A percentile compares a stretch with the other conserved stretches of the same genome.
phyloP scores from a whole-genome alignment of 1,139 yeast species.

The Pneumocystis canis region DNA sequence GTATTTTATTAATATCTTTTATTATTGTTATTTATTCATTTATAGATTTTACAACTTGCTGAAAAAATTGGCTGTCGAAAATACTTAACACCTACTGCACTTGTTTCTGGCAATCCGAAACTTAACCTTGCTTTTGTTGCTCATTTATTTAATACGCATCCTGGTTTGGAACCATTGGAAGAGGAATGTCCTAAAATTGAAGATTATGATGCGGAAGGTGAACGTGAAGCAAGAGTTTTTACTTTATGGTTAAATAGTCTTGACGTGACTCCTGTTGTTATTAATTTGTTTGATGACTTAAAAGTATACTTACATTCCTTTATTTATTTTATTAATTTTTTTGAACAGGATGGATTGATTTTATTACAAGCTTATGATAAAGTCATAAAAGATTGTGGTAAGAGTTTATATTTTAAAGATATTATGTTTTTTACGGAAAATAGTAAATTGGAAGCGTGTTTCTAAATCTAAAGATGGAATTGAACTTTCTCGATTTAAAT shows the following conservation, averaged over 20 bases:
- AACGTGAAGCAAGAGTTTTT: slow-evolving; percentile 96
- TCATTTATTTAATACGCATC: slow-evolving; percentile 86
- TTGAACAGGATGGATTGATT: slow-evolving; percentile 54
- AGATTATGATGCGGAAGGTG: slow-evolving; percentile 98
- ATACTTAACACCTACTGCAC: slow-evolving; percentile 81
- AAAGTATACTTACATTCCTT: slow-evolving; percentile 24
- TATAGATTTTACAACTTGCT: slow-evolving; percentile 45
- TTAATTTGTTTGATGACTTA: slow-evolving; percentile 80
- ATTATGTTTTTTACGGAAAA: slow-evolving; percentile 15
- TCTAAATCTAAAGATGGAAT: slow-evolving; percentile 67
- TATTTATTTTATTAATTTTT: background rate
- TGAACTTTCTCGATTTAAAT: slow-evolving; percentile 79
- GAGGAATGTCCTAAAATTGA: slow-evolving; percentile 75
- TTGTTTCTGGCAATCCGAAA: slow-evolving; percentile 92
- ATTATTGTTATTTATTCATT: background rate
- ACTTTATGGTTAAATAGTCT: slow-evolving; percentile 93
- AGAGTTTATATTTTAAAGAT: background rate
- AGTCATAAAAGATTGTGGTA: slow-evolving; percentile 36
- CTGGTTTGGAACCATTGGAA: slow-evolving; percentile 90
- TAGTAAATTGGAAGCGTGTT: slow-evolving; percentile 64
- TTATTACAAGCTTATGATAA: slow-evolving; percentile 87
- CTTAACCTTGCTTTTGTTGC: slow-evolving; percentile 95
- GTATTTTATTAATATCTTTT: slow-evolving; percentile 23
- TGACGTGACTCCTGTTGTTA: slow-evolving; percentile 91
- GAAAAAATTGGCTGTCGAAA: slow-evolving; percentile 86